Conservation (phyloP, 257 asterid species). For the Euphrasia confusa region DNA sequence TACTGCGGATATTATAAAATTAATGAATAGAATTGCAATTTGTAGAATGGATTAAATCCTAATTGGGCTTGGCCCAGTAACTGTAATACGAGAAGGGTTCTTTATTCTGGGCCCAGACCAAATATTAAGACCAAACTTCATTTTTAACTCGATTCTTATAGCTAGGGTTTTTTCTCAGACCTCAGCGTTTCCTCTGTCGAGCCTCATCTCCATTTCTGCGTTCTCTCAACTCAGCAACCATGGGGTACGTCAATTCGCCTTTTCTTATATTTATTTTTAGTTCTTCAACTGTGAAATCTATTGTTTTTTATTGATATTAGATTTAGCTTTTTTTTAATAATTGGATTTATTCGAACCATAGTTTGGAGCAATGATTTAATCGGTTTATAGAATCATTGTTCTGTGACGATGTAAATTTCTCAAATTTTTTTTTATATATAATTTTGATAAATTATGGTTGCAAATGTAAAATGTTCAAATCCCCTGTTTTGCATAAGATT, state of each 20-base stretch:
- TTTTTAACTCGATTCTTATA: neutral
- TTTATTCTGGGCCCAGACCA: slow-evolving; percentile 17
- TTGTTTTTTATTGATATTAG: neutral
- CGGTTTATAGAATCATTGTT: neutral
- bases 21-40: too few relatives aligned
- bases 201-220: slow-evolving; percentile 18
- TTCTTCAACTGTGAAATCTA: neutral
- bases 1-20: too few relatives aligned
- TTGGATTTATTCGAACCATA: slow-evolving; percentile 12
- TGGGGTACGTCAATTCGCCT: slow-evolving; percentile 38
- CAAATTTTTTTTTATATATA: neutral
- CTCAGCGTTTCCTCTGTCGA: slow-evolving; percentile 13
- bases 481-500: neutral
- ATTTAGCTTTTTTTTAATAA: neutral
- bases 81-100: neutral
- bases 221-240: slow-evolving; percentile 31
- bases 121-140: neutral
- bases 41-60: neutral
- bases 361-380: neutral
- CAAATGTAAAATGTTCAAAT: neutral
- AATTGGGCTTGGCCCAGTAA: neutral
- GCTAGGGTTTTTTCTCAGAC: slow-evolving; percentile 18
- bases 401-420: neutral
- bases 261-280: neutral
- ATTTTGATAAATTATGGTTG: neutral